These are phyloP conservation scores for Nakaseomyces sp. DNA, from an alignment of 1,139 yeast genomes.

Conservation along the genomic window DNA sequence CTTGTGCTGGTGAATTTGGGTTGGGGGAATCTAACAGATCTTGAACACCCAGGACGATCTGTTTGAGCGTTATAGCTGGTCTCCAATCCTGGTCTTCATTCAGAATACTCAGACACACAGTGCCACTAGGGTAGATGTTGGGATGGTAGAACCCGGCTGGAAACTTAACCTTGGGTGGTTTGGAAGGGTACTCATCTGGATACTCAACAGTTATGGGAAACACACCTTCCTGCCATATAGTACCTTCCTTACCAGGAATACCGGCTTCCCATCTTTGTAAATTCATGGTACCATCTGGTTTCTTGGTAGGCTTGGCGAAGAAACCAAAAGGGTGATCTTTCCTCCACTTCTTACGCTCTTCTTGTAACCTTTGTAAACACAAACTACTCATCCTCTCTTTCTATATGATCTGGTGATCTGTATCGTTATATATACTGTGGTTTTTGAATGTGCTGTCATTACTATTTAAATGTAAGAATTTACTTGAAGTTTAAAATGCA, in stretches of 20 bases:
- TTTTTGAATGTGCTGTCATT: too few species aligned
- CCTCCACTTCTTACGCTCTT: conserved; percentile 90
- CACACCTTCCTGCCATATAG: conserved; percentile 77
- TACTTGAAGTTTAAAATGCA: neutral
- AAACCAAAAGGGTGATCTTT: conserved; percentile 98
- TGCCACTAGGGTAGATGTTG: conserved; percentile 93
- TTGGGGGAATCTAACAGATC: conserved; percentile 85
- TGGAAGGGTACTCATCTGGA: conserved; percentile 90
- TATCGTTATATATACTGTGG: too few species aligned
- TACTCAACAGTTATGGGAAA: conserved; percentile 79
- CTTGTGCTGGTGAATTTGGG: conserved; percentile 95
- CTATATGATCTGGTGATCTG: neutral
- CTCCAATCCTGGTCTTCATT: conserved; percentile 98
- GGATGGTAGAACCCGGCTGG: conserved; percentile 92
- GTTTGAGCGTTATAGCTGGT: conserved; percentile 90
- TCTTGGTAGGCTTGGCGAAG: conserved; percentile 79
- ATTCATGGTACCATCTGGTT: conserved; percentile 72
- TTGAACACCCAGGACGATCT: conserved; percentile 85
- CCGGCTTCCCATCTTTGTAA: conserved; percentile 89
- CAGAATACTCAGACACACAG: conserved; percentile 82
- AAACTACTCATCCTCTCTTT: conserved; percentile 35
- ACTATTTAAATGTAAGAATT: too few species aligned
- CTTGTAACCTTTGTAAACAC: conserved; percentile 73
- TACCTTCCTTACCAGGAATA: conserved; percentile 82
- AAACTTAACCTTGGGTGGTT: conserved; percentile 88